phyloP scores from a whole-genome alignment of 495 filamentous ascomycete species.

The Ramalina intermedia region DNA sequence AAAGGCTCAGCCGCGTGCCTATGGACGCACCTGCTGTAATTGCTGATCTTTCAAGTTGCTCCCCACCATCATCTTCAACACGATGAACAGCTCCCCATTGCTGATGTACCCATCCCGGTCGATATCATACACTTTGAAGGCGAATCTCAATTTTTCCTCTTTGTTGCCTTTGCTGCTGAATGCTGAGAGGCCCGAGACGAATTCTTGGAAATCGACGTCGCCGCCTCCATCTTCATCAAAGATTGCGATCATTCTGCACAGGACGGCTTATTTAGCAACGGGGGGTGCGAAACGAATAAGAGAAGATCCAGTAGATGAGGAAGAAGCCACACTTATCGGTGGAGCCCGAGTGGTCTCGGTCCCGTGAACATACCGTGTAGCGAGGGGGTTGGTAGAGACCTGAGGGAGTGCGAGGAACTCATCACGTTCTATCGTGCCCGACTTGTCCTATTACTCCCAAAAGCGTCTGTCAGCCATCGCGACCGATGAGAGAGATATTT shows the following conservation, averaged over 20 bases:
- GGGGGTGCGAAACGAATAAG: not conserved
- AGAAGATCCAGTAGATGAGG: not conserved
- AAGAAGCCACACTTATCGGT: not conserved
- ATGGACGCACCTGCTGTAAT: constrained; percentile 57
- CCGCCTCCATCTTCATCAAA: constrained; percentile 98
- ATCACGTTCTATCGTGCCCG: constrained; percentile 94
- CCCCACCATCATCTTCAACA: constrained; percentile 99
- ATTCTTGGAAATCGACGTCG: constrained; percentile 98
- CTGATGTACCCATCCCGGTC: constrained; percentile 97
- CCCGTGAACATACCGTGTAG: constrained; percentile 56
- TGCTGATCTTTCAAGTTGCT: constrained; percentile 99
- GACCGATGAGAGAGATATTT: not conserved
- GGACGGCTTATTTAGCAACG: not conserved
- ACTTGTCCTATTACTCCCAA: constrained; percentile 57
- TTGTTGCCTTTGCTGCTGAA: constrained; percentile 98
- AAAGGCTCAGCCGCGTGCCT: not conserved
- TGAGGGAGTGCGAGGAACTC: constrained; percentile 96
- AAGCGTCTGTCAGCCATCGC: not conserved
- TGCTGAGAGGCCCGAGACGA: constrained; percentile 86
- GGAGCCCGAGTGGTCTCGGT: not conserved
- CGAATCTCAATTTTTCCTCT: constrained; percentile 93
- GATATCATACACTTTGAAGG: constrained; percentile 99
- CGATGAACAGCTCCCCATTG: constrained; percentile 98
- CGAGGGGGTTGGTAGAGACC: constrained; percentile 94
- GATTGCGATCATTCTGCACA: constrained; percentile 89